Percentiles rank a stretch among this genome's conserved stretches.
phyloP scores from a whole-genome alignment of 208 protist genomes.

The Crithidia brevicula region DNA sequence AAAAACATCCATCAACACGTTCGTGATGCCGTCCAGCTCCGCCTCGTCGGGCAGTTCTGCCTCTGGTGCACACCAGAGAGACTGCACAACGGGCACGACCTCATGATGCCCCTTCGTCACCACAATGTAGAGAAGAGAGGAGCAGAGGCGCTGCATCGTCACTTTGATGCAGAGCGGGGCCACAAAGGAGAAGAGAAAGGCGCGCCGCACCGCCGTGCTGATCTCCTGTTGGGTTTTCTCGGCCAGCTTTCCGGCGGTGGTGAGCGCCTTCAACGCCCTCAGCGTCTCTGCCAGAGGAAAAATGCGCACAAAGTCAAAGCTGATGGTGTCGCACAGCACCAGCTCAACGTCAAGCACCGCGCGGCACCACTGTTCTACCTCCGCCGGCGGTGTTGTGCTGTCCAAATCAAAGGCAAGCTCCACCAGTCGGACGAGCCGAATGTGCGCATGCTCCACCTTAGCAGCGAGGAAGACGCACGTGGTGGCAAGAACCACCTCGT shows the following conservation, averaged over 20 bases:
- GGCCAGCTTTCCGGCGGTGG: conserved; percentile 16
- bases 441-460: conserved; percentile 87
- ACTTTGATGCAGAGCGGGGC: conserved; percentile 66
- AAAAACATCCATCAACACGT: conserved; percentile 77
- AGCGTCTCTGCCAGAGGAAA: conserved; percentile 57
- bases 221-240: conserved; percentile 29
- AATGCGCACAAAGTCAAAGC: conserved; percentile 83
- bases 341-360: conserved; percentile 79
- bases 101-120: conserved; percentile 38
- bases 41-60: conserved; percentile 37
- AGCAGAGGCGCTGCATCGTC: conserved; percentile 42
- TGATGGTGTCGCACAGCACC: conserved; percentile 70
- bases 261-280: conserved; percentile 41
- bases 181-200: conserved; percentile 76
- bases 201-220: conserved; percentile 52
- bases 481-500: conserved; percentile 75
- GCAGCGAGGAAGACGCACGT: conserved; percentile 84
- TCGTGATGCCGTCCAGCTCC: conserved; percentile 66
- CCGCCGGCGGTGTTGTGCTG: conserved; percentile 20
- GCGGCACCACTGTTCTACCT: conserved; percentile 55
- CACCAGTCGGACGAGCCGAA: conserved; percentile 68
- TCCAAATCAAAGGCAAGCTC: conserved; percentile 67
- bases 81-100: conserved; percentile 25
- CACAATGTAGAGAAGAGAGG: conserved; percentile 59
- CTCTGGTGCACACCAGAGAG: conserved; percentile 16